Percentiles rank a stretch among this genome's conserved stretches.
phyloP scores from a whole-genome alignment of 2,329 filamentous ascomycete genomes.

The Aspergillus puulaauensis region DNA sequence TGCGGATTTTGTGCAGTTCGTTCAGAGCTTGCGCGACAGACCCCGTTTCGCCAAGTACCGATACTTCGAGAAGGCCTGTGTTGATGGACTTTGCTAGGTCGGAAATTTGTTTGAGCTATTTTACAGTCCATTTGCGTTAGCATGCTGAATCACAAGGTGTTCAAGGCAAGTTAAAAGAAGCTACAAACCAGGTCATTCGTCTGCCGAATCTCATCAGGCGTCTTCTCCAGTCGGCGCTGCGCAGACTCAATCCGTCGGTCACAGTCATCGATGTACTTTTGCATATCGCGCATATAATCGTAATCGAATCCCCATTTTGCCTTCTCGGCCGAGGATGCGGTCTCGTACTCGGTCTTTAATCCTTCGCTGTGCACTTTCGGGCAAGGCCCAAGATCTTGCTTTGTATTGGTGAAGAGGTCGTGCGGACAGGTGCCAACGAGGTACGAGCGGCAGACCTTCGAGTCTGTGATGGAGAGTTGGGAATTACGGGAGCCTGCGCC shows the following conservation, averaged over 20 bases:
- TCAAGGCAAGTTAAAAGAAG: neutral
- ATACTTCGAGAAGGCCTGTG: constrained; percentile 79
- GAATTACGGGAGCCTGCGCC: constrained; percentile 71
- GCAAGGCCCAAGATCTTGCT: constrained; percentile 91
- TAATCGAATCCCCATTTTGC: constrained; percentile 87
- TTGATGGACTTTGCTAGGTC: constrained; percentile 78
- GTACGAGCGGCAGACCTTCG: constrained; percentile 93
- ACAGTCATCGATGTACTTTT: constrained; percentile 96
- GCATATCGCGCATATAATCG: constrained; percentile 94
- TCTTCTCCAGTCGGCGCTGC: constrained; percentile 91
- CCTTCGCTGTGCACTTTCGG: constrained; percentile 84
- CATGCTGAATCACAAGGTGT: neutral
- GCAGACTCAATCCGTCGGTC: constrained; percentile 89
- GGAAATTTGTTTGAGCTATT: constrained; percentile 75
- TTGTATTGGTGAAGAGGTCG: constrained; percentile 99
- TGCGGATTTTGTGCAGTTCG: constrained; percentile 82
- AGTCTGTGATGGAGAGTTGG: constrained; percentile 83
- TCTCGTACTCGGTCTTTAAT: constrained; percentile 85
- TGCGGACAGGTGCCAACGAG: constrained; percentile 92
- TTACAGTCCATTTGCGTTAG: neutral
- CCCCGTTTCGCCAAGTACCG: constrained; percentile 77
- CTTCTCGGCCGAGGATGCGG: constrained; percentile 67
- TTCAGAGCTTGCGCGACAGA: constrained; percentile 79
- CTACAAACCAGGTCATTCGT: constrained; percentile 72
- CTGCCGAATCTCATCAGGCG: constrained; percentile 93